phyloP scores from a whole-genome alignment of 179 eudicot genomes.

The Silene noctiflora region DNA sequence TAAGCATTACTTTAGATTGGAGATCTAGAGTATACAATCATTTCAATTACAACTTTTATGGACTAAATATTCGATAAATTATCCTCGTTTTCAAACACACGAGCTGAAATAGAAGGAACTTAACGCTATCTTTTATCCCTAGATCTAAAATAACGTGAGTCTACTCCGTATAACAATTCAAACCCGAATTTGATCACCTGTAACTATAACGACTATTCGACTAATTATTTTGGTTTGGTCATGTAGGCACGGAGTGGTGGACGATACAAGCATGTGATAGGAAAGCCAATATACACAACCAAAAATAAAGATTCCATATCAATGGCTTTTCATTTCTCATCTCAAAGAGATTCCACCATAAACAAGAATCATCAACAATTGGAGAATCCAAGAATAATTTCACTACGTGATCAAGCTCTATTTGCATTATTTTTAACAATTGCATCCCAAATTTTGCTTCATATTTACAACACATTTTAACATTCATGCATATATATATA shows the following conservation, averaged over 20 bases:
- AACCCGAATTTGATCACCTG: no score
- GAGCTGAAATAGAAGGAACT: no score
- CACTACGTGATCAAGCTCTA: conserved; percentile 33
- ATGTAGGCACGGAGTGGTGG: conserved; percentile 66
- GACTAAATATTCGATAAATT: background rate
- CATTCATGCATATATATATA: background rate
- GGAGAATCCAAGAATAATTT: conserved; percentile 18
- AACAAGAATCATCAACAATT: background rate
- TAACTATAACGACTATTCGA: no score
- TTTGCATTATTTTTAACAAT: conserved; percentile 32
- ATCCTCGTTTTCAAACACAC: no score
- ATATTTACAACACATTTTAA: conserved; percentile 18
- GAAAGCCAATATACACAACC: conserved; percentile 61
- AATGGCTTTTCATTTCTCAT: conserved; percentile 64
- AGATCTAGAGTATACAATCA: conserved; percentile 9
- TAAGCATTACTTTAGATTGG: background rate
- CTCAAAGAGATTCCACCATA: conserved; percentile 8
- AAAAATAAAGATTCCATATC: conserved; percentile 44
- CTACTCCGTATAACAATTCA: no score
- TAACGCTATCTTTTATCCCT: no score
- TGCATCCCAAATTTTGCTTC: conserved; percentile 32
- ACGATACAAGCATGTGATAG: conserved; percentile 70
- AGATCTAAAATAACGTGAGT: no score
- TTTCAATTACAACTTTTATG: background rate
- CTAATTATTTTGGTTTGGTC: background rate